Base-by-base conservation (phyloP, 2,329 filamentous ascomycete genomes). In the Aspergillus sp. region DNA sequence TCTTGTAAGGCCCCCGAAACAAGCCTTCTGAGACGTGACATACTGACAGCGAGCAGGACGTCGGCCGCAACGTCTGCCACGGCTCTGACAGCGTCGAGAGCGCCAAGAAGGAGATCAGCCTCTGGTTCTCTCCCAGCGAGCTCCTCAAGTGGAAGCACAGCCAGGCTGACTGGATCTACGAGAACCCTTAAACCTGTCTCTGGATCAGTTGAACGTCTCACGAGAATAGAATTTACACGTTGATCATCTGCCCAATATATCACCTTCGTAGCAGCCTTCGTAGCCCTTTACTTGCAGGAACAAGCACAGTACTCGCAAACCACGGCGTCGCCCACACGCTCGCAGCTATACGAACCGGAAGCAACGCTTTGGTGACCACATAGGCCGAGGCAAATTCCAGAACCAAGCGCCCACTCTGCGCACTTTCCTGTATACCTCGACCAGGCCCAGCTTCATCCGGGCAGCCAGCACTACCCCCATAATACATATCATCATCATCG, bases 31-130 rank as follows among this genome's bases (percentile, higher is more conserved):
- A n/a, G n/a, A n/a, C n/a, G n/a, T n/a, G n/a, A n/a, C n/a, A n/a
- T n/a, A n/a, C 41, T 47, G 19, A 48, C 41, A 35, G 30, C 40
- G 28, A 6, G 35, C 33, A 71, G 68, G 80, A 86, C 57, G 81
- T 86, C 63, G 91, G 91, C 71, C 86, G 89, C 68, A 98, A 98
- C 76, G 86, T 96, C 72, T 96, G 89, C 84, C 91, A 98, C 80
- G 91, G 91, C 65, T 95, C 86, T 68, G 91, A 98, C 78, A 80
- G 75, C 64, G 89, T 98, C 69, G 91, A 98, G 80, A 94, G 78
- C 74, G 91, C 91, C 70, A 78, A 96, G 82, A 95, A 96, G 84
- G 91, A 98, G 77, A 98, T 98, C 64, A 82, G 81, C 58, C 80
- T 96, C 63, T 98, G 91, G 91, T 98, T 98, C 83, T 80, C 82